phyloP scores from a whole-genome alignment of 352 stramenopile genomes.

The Peronospora destructor region DNA sequence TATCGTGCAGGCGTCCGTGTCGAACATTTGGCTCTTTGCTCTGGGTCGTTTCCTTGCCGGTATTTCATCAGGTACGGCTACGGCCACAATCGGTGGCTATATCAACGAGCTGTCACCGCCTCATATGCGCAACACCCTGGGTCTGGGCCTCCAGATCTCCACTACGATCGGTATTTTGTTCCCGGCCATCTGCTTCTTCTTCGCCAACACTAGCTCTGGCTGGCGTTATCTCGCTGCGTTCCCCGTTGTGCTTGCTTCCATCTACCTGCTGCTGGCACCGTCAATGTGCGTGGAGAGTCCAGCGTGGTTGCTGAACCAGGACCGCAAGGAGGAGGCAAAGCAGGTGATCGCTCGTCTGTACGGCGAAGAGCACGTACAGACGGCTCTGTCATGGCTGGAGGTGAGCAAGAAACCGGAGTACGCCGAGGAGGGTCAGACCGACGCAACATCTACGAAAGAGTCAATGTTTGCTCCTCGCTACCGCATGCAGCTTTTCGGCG shows the following conservation, averaged over 20 bases:
- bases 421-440: conserved; percentile 13
- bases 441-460: conserved; percentile 20
- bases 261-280: conserved; percentile 18
- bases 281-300: conserved; percentile 27
- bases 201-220: conserved; percentile 18
- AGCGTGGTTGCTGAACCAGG: conserved; percentile 36
- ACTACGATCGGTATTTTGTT: conserved; percentile 17
- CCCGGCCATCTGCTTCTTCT: conserved; percentile 17
- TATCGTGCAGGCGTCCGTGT: conserved; percentile 14
- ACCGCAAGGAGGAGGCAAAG: conserved; percentile 26
- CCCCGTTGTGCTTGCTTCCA: conserved; percentile 10
- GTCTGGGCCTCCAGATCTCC: conserved; percentile 14
- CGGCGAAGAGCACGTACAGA: conserved; percentile 27
- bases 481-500: conserved; percentile 41
- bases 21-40: conserved; percentile 29
- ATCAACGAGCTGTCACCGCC: conserved; percentile 19
- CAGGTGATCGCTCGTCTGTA: conserved; percentile 25
- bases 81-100: conserved; percentile 32
- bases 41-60: conserved; percentile 24
- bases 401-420: conserved; percentile 8
- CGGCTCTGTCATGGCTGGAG: conserved; percentile 23
- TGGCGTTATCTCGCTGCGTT: conserved; percentile 24
- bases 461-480: conserved; percentile 33
- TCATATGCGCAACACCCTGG: conserved; percentile 18
- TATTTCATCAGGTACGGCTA: conserved; percentile 33